phyloP scores from a whole-genome alignment of 2,329 filamentous ascomycete genomes.

The Monosporascus sp. region DNA sequence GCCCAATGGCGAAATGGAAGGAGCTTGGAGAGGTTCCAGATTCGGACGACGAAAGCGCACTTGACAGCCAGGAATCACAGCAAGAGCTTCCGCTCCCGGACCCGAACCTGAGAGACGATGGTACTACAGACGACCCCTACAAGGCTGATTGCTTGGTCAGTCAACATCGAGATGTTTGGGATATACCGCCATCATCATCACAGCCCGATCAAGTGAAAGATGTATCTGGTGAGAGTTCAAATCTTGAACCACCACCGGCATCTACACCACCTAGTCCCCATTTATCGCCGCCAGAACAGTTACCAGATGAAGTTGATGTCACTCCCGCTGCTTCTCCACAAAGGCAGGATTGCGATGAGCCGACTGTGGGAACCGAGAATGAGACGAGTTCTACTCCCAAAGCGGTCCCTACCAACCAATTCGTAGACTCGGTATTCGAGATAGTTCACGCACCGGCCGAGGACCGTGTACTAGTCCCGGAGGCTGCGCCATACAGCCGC shows the following conservation, averaged over 20 bases:
- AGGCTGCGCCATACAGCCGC: slow-evolving; percentile 26
- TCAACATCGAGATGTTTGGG: slow-evolving; percentile 21
- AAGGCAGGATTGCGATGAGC: neutral
- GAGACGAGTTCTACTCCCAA: slow-evolving; percentile 1
- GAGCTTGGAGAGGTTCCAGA: slow-evolving; percentile 39
- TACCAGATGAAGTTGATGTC: neutral
- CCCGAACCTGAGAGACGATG: neutral
- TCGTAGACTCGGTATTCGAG: slow-evolving; percentile 7
- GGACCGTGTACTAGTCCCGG: slow-evolving; percentile 7
- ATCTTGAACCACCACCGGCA: neutral
- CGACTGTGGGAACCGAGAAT: slow-evolving; percentile 1
- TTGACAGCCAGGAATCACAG: slow-evolving; percentile 31
- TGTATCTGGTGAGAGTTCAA: slow-evolving; percentile 9
- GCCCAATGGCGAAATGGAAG: slow-evolving; percentile 37
- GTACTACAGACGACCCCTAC: slow-evolving; percentile 1
- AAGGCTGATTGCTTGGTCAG: neutral
- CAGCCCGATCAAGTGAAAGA: slow-evolving; percentile 13
- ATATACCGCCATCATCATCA: slow-evolving; percentile 25
- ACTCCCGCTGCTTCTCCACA: neutral
- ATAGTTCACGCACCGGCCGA: slow-evolving; percentile 5
- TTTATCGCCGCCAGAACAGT: neutral
- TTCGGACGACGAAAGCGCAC: slow-evolving; percentile 36
- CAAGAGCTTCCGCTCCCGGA: slow-evolving; percentile 9
- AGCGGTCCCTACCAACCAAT: slow-evolving; percentile 3
- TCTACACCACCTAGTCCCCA: neutral